Evolutionary conservation across 2,329 filamentous ascomycete species (phyloP), one percentile per base, ranked within the genome.

Genomic region (Alternaria arborescens): DNA sequence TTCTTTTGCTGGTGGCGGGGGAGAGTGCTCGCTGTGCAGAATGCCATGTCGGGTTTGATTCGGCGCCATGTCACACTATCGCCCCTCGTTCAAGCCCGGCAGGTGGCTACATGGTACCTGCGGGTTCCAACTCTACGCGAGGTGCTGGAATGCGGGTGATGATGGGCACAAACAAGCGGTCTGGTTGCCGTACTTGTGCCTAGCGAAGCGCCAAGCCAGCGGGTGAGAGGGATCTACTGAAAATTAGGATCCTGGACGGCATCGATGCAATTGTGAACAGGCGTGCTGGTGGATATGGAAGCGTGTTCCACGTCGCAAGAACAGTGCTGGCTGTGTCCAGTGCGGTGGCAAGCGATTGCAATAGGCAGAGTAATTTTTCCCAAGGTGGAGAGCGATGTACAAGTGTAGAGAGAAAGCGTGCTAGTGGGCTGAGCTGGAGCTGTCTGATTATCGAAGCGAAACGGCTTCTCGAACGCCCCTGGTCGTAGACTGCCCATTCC

Each of bases 101-200:
- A 55, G 58, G 55, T 55, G 52, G 50, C 52, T 50, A 51, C 64
- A 18, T 60, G 55, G 53, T 62, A 55, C 55, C 51, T 61, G 60
- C 30, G 44, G 44, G 44, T 6, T 30, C 48, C 26, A 52, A 58
- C 63, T 65, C 55, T 60, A 65, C 65, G 57, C 65, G 61, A 63
- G 66, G 36, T 58, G 30, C 52, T 41, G 55, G 61, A 59, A 57
- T 61, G 59, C 64, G 67, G 68, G 61, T 67, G 62, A 64, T 61
- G 34, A 56, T 64, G 63, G 68, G 58, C 58, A 52, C 68, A 65
- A 69, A 71, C 63, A 70, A 67, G 73, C 73, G 73, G 73, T 75
- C 72, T 74, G 70, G 48, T 55, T 61, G 65, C 61, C 65, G 57
- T 64, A 61, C 28, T 44, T 28, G 12, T 43, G 53, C 28, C 43